Evolutionary conservation across 257 asterid genomes (phyloP).

Genomic region (Solanum pimpinellifolium): DNA sequence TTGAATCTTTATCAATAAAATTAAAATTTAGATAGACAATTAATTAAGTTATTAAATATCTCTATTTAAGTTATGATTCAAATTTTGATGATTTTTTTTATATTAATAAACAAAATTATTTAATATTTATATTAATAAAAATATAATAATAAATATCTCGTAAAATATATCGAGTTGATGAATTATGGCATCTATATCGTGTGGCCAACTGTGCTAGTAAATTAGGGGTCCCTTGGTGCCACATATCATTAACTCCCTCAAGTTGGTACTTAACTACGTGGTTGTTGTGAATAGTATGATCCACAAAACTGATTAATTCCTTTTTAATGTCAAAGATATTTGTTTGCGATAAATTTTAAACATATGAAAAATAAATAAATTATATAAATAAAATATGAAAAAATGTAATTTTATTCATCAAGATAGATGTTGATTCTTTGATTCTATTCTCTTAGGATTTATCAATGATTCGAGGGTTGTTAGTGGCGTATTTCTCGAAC

Average conservation of each 20-base stretch:
- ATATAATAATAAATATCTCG: not conserved
- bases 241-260: not conserved
- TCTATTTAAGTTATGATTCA: not conserved
- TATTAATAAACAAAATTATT: not conserved
- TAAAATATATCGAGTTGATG: not conserved
- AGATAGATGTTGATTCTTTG: too few relatives aligned
- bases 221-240: not conserved
- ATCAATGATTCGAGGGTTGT: too few relatives aligned
- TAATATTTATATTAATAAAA: not conserved
- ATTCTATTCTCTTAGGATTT: too few relatives aligned
- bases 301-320: not conserved
- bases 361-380: too few relatives aligned
- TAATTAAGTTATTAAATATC: fast-evolving
- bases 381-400: too few relatives aligned
- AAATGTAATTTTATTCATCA: too few relatives aligned
- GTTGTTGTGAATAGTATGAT: not conserved
- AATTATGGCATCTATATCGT: not conserved
- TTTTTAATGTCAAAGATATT: not conserved
- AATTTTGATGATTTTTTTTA: not conserved
- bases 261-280: not conserved
- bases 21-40: too few relatives aligned
- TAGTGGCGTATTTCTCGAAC: too few relatives aligned
- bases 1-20: too few relatives aligned
- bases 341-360: not conserved
- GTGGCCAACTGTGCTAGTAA: not conserved